phyloP scores from a whole-genome alignment of 805 yeast genomes.

The Candida silvatica region DNA sequence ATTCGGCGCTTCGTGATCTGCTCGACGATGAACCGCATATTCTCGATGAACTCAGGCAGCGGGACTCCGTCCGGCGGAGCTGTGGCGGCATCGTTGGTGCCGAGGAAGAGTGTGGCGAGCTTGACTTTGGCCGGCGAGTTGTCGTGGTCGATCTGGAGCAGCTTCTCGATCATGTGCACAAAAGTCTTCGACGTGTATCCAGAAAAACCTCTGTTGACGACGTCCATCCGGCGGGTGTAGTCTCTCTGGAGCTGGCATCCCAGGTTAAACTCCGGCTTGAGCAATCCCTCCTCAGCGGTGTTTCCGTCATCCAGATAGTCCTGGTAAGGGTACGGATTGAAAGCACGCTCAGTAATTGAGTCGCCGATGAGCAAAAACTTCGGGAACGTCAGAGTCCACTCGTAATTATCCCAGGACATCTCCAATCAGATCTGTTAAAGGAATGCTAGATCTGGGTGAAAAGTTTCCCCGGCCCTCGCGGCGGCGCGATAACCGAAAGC shows the following conservation, averaged over 20 bases:
- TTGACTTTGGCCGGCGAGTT: slow-evolving; percentile 11
- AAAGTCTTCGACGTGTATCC: slow-evolving; percentile 70
- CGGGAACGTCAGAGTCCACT: slow-evolving; percentile 12
- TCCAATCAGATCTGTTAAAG: neutral
- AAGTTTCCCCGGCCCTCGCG: no score
- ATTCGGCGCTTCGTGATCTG: slow-evolving; percentile 31
- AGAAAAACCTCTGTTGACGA: slow-evolving; percentile 62
- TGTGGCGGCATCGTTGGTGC: slow-evolving; percentile 62
- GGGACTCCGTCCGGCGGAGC: slow-evolving; percentile 45
- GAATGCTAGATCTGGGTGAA: neutral
- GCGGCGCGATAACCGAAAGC: no score
- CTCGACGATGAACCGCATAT: slow-evolving; percentile 35
- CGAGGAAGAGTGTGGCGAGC: slow-evolving; percentile 32
- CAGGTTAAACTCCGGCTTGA: slow-evolving; percentile 10
- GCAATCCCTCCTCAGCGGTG: neutral
- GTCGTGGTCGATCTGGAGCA: slow-evolving; percentile 40
- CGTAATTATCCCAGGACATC: slow-evolving; percentile 7
- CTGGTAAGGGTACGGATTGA: slow-evolving; percentile 13
- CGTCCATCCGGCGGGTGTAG: slow-evolving; percentile 54
- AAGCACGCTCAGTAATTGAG: slow-evolving; percentile 22
- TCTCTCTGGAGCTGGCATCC: slow-evolving; percentile 17
- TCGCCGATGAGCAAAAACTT: slow-evolving; percentile 22
- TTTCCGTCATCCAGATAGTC: slow-evolving; percentile 14
- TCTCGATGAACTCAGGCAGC: slow-evolving; percentile 37
- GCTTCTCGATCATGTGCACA: slow-evolving; percentile 34